Conservation (phyloP, 768 basidiomycete species). For the Phlebiopsis gigantea region DNA sequence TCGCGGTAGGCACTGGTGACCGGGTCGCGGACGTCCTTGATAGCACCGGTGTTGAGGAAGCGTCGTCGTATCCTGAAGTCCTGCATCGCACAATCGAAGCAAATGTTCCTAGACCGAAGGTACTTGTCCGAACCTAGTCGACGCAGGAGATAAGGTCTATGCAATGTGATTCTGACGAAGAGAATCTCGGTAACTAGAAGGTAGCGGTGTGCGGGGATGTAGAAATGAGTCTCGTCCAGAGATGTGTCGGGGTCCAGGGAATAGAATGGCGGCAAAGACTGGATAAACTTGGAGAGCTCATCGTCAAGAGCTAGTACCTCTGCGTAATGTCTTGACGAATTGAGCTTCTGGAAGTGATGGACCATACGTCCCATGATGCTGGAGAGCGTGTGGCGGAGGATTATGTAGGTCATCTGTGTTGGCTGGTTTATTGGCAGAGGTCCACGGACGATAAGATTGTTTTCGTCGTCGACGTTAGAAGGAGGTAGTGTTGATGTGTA, state of each 20-base stretch:
- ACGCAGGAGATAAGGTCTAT: constrained; percentile 85
- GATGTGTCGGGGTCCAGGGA: constrained; percentile 71
- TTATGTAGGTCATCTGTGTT: constrained; percentile 82
- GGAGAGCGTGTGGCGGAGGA: constrained; percentile 78
- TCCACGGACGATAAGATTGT: constrained; percentile 38
- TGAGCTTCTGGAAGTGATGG: constrained; percentile 88
- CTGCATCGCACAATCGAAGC: constrained; percentile 86
- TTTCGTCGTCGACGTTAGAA: constrained; percentile 61
- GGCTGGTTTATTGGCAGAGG: constrained; percentile 61
- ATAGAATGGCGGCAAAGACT: constrained; percentile 74
- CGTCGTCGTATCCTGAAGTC: constrained; percentile 77
- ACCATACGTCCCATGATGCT: constrained; percentile 85
- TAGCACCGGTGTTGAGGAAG: constrained; percentile 48
- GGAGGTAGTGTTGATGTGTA: constrained; percentile 82
- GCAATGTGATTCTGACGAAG: constrained; percentile 77
- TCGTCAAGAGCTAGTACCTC: constrained; percentile 82
- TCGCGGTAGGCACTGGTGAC: constrained; percentile 81
- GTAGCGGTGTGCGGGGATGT: constrained; percentile 80
- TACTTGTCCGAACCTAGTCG: constrained; percentile 77
- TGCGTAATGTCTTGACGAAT: constrained; percentile 70
- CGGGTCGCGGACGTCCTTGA: constrained; percentile 58
- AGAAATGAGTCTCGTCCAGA: constrained; percentile 59
- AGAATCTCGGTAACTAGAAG: constrained; percentile 86
- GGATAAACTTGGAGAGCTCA: constrained; percentile 73
- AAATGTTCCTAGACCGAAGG: constrained; percentile 74